Percentiles rank a stretch among this genome's conserved stretches.
Conservation (phyloP, 352 stramenopile genomes). For the Phytophthora palmivora region DNA sequence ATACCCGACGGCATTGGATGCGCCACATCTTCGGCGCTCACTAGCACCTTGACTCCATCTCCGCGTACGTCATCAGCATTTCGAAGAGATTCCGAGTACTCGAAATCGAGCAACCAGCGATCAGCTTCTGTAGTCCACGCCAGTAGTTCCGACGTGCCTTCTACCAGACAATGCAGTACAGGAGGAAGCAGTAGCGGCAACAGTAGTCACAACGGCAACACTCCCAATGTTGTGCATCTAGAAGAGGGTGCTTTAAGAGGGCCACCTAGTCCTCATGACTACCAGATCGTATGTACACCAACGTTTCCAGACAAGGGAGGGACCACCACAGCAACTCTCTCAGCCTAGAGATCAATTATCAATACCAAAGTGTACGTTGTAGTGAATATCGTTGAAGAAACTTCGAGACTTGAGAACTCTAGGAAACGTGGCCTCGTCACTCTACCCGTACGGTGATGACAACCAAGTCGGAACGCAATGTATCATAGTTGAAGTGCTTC, state of each 20-base stretch:
- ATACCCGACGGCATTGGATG: conserved; percentile 29
- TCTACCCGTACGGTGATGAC: too few species aligned
- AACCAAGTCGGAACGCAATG: too few species aligned
- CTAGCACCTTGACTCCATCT: conserved; percentile 45
- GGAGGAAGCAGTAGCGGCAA: conserved; percentile 9
- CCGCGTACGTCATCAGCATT: conserved; percentile 34
- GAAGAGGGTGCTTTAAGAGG: conserved; percentile 34
- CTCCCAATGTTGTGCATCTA: conserved; percentile 27
- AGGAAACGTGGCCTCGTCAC: conserved; percentile 27
- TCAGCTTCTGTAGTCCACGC: conserved; percentile 8
- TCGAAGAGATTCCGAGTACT: conserved; percentile 37
- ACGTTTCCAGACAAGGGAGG: conserved; percentile 63
- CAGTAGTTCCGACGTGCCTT: conserved; percentile 14
- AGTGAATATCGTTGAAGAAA: too few species aligned
- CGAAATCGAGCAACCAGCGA: conserved; percentile 30
- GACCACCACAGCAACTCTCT: conserved; percentile 26
- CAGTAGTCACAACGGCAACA: conserved; percentile 18
- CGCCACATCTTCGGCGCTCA: conserved; percentile 34
- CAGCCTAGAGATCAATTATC: conserved; percentile 39
- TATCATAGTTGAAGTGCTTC: too few species aligned
- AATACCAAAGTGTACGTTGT: conserved; percentile 33
- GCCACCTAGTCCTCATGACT: conserved; percentile 41
- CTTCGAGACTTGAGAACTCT: background rate
- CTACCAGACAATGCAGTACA: conserved; percentile 12
- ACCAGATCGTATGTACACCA: conserved; percentile 69